phyloP scores from a whole-genome alignment of 192 early-diverging fungal species.

The Coemansia erecta region DNA sequence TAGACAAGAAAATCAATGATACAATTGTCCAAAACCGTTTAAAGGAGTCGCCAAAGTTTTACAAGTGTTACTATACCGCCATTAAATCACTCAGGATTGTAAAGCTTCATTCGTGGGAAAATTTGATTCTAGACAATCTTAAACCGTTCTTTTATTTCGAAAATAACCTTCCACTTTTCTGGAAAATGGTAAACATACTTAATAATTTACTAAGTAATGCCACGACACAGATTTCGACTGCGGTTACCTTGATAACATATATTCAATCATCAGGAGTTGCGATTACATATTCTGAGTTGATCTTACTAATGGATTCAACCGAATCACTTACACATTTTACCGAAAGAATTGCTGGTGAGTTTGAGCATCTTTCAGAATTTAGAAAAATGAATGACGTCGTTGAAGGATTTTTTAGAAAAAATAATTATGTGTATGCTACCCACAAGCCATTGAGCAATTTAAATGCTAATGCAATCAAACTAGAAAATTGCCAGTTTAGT shows the following conservation, averaged over 20 bases:
- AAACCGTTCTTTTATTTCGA: background rate
- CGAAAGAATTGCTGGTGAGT: too few relatives aligned
- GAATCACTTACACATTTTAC: background rate
- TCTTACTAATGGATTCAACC: background rate
- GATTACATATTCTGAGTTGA: background rate
- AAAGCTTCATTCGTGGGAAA: constrained; percentile 66
- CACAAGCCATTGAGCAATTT: constrained; percentile 1
- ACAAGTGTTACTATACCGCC: background rate
- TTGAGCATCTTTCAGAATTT: background rate
- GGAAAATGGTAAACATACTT: background rate
- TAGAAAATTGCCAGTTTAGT: constrained; percentile 18
- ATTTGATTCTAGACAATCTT: constrained; percentile 19
- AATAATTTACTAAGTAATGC: background rate
- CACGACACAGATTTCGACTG: background rate
- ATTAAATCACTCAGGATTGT: constrained; percentile 60
- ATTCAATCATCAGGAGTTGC: background rate
- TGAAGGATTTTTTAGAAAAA: constrained; percentile 5
- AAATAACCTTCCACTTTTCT: background rate
- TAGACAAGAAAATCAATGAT: background rate
- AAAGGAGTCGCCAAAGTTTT: constrained; percentile 3
- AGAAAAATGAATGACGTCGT: background rate
- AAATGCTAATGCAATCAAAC: background rate
- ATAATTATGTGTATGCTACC: constrained; percentile 1
- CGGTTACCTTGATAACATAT: background rate
- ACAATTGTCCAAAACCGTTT: background rate